Percentiles rank a stretch among this genome's conserved stretches.
phyloP scores from a whole-genome alignment of 108 stramenopile genomes.

The Licmophora abbreviata region DNA sequence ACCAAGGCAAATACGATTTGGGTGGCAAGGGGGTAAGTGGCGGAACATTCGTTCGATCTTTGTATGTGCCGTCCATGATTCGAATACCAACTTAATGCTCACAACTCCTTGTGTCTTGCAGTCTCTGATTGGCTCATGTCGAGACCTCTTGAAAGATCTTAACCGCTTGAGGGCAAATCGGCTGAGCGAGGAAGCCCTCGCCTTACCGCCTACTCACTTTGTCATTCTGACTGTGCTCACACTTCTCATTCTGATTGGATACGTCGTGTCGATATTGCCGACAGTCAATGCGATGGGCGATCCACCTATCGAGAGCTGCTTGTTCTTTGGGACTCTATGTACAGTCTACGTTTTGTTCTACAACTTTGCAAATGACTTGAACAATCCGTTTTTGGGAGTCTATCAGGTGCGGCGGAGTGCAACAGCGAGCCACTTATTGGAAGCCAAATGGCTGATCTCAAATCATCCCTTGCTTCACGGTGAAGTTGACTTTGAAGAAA shows the following conservation, averaged over 20 bases:
- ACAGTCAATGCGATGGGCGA: constrained; percentile 24
- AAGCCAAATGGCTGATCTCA: constrained; percentile 54
- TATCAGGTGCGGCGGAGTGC: constrained; percentile 56
- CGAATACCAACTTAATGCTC: neutral
- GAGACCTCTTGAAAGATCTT: constrained; percentile 34
- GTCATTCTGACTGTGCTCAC: constrained; percentile 34
- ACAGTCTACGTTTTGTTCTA: constrained; percentile 57
- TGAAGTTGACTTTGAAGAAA: constrained; percentile 37
- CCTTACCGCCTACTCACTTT: constrained; percentile 59
- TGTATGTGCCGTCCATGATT: no score
- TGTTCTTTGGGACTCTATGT: constrained; percentile 43
- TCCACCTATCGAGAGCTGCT: constrained; percentile 29
- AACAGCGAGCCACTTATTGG: constrained; percentile 45
- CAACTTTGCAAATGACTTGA: constrained; percentile 56
- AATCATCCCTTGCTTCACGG: constrained; percentile 36
- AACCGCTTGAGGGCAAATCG: constrained; percentile 36
- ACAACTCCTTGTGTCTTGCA: constrained; percentile 5
- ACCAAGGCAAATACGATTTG: constrained; percentile 5
- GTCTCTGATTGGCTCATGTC: constrained; percentile 21
- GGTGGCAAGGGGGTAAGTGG: constrained; percentile 14
- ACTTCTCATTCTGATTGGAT: constrained; percentile 37
- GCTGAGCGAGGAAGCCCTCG: constrained; percentile 46
- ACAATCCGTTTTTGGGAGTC: constrained; percentile 55
- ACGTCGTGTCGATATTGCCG: constrained; percentile 17
- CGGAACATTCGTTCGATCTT: neutral